Base-by-base conservation (phyloP, 2,329 filamentous ascomycete species). In the Nemania sp. region DNA sequence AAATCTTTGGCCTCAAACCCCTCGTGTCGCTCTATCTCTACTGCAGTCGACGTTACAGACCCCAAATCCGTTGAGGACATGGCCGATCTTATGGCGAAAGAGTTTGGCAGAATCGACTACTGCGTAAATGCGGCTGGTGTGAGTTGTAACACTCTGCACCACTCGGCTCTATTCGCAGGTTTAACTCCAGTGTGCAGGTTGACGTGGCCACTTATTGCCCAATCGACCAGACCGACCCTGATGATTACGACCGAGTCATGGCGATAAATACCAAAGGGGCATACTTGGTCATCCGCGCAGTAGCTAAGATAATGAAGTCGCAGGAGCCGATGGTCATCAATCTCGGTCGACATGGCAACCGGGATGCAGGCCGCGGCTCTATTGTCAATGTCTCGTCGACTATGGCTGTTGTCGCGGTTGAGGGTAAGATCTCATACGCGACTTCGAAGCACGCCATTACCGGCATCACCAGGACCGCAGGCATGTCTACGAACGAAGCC, bases 341-440 rank as follows among this genome's bases (percentile, higher is more conserved):
- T 29, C 50, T 68, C 2, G 59, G 61, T 4, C 55, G 68, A 29
- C 68, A 62, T 37, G 68, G 66, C 3, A 17, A 3, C 4, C 54
- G 60, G 20, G 63, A 68, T 15, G 17, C 58, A 10, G 67, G 66
- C 2, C 69, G 72, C 54, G 72, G 72, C 32, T 68, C 68, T 29
- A 74, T 74, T 45, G 67, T 75, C 13, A 72, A 72, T 45, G 62
- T 69, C 10, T 68, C 68, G 39, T 73, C 70, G 2, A 54, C 68
- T 2, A 67, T 70, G 61, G 65, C 68, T 2, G 13, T 66, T 3
- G 56, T 61, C 25, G 64, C 68, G 9, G 60, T 71, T 2, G 54
- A 59, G 4, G 51, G 42, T 3, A 67, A 67, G 37, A 48, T 53
- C 0, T 47, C 68, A 0, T 73, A 73, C 52, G 57, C 64, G 1